A percentile compares a stretch with the other conserved stretches of the same genome.
Evolutionary conservation across 371 early-diverging fungal species (phyloP).

Genomic region (Mucor plumbeus): DNA sequence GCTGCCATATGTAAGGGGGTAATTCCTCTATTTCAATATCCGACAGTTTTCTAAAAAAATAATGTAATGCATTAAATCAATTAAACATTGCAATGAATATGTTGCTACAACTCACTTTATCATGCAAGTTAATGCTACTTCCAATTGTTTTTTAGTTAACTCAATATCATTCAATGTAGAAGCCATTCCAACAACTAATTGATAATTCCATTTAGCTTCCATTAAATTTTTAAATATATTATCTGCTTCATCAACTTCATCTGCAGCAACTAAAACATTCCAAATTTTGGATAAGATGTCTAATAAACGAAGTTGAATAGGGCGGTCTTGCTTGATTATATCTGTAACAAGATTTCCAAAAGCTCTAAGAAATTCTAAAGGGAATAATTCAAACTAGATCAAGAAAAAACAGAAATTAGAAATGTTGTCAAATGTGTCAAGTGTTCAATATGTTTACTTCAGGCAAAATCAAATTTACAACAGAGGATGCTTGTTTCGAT

Average conservation of each 20-base stretch:
- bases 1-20: slow-evolving; percentile 62
- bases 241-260: slow-evolving; percentile 27
- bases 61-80: background rate
- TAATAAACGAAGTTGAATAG: slow-evolving; percentile 48
- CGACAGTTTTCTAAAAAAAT: slow-evolving; percentile 45
- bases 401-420: background rate
- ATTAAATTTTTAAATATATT: slow-evolving; percentile 45
- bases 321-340: slow-evolving; percentile 31
- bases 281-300: slow-evolving; percentile 53
- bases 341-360: slow-evolving; percentile 24
- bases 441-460: slow-evolving; percentile 29
- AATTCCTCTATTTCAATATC: slow-evolving; percentile 58
- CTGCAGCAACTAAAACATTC: slow-evolving; percentile 43
- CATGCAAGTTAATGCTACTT: slow-evolving; percentile 40
- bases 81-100: background rate
- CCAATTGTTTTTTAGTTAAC: slow-evolving; percentile 45
- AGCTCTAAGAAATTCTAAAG: slow-evolving; percentile 17
- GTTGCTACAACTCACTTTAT: slow-evolving; percentile 27
- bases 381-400: slow-evolving; percentile 40
- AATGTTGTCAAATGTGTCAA: background rate
- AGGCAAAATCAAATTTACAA: slow-evolving; percentile 43
- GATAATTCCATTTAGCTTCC: slow-evolving; percentile 47
- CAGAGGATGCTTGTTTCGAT: slow-evolving; percentile 26
- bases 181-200: slow-evolving; percentile 47
- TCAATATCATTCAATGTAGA: slow-evolving; percentile 59